Percentiles rank a stretch among this genome's conserved stretches.
phyloP scores from a whole-genome alignment of 352 stramenopile species.

The Phytophthora europaea region DNA sequence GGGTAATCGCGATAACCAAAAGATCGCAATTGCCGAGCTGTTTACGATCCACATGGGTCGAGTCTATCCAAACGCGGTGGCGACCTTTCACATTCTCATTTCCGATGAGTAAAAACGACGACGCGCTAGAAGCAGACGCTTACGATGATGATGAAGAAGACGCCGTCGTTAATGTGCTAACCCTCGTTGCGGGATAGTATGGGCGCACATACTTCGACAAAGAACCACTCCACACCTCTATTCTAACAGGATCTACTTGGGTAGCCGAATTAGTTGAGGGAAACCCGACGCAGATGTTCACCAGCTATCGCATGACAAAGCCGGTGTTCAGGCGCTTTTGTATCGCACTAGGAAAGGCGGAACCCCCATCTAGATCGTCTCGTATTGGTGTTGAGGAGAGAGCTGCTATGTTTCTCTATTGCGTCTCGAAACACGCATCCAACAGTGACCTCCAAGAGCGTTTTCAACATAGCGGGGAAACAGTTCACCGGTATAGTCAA shows the following conservation, averaged over 20 bases:
- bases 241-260: slow-evolving; percentile 2
- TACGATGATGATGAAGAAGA: background rate
- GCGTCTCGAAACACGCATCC: slow-evolving; percentile 2
- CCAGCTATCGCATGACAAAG: slow-evolving; percentile 17
- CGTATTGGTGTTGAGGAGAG: background rate
- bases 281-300: slow-evolving; percentile 12
- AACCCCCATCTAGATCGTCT: background rate
- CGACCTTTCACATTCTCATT: background rate
- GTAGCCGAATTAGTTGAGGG: slow-evolving; percentile 10
- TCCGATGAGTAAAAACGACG: background rate
- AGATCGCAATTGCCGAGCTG: background rate
- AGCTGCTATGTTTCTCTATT: slow-evolving; percentile 25
- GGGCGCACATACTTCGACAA: background rate
- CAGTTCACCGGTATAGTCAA: slow-evolving; percentile 9
- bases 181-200: background rate
- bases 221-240: background rate
- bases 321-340: slow-evolving; percentile 1
- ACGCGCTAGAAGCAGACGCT: background rate
- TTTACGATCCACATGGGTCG: background rate
- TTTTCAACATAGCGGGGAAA: slow-evolving; percentile 30
- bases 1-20: background rate
- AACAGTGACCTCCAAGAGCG: slow-evolving; percentile 22
- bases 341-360: background rate
- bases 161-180: background rate
- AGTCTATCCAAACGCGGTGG: background rate